Base-by-base conservation (phyloP, 176 grass and related monocot genomes). In the Triticum timopheevii region DNA sequence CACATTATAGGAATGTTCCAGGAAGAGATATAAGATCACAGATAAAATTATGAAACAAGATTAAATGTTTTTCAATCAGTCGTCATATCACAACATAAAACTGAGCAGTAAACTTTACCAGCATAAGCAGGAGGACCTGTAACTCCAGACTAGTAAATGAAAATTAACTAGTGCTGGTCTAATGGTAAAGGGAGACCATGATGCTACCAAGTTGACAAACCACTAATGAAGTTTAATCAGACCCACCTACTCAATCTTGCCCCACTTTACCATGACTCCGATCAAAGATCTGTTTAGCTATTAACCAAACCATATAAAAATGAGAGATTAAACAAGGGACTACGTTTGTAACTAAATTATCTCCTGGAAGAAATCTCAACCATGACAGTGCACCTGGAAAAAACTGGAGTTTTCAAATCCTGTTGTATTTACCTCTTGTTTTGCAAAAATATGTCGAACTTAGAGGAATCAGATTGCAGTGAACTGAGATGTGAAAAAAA, bases 181-280 rank as follows among this genome's bases (percentile, higher is more conserved):
- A 65, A 45, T 65, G 10, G 5, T 19, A 45, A 65, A 28, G 13
- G 35, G 61, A 45, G 38, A 65, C 61, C 78, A 64, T 65, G 15
- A 80, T 65, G 38, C 34, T 30, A 30, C 34, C 22, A 79, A 42
- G 34, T 64, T 19, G 24, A 45, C 39, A 28, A 24, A 65, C 24
- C 38, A 80, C 24, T 47, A 80, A 80, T 80, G 15, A 80, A 80
- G 59, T 45, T 80, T 24, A 65, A 80, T 20, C 23, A 50, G 24
- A 31, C 13, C 22, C n/a, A 45, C 2, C 70, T 44, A 71, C 9
- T 71, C 68, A 40, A 72, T 72, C 35, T 72, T 72, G 20, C 22
- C 12, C 69, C 35, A 72, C 4, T 42, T 39, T 72, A 72, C 10
- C 35, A 44, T 45, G 70, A 44, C 22, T 73, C 22, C 23, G 69